Base-by-base conservation (phyloP, 805 yeast genomes). In the Candida methanosorbosa region DNA sequence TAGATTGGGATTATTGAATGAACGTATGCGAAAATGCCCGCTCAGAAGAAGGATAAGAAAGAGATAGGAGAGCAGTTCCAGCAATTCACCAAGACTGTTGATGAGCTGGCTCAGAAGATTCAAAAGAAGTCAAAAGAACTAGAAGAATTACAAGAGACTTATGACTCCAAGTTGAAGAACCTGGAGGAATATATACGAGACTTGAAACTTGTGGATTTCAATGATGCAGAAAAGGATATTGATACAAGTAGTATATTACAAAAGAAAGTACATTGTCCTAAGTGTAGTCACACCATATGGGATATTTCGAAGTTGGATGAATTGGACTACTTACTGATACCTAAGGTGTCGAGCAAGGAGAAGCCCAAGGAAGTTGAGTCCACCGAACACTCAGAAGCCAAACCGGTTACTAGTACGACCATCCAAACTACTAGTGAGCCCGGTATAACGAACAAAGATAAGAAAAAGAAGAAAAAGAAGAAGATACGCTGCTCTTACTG, bases 401-500 rank as follows among this genome's bases (percentile, higher is more conserved):
- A n/a, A n/a, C n/a, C n/a, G n/a, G n/a, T n/a, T n/a, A n/a, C n/a
- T n/a, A n/a, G n/a, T n/a, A 13, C 30, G 18, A 28, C 8, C 22
- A 9, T 8, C 30, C 14, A 7, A 11, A 28, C 20, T 6, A 17
- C 11, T 9, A 21, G 23, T 11, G 23, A 21, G 11, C 11, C 11
- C 23, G 16, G 25, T 19, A n/a, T 23, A 26, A 26, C 18, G n/a
- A 27, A 17, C 14, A 12, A 19, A 16, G 26, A 27, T 15, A 29
- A 20, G 18, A 38, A 37, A 16, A 35, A 39, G 25, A 56, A 51
- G 36, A 56, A 50, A 20, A 34, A 39, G 23, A 56, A 52, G 36
- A 56, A 50, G 30, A 38, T 46, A 13, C 44, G 48, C 1, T 61
- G 66, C 35, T 61, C 66, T 3, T 51, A 54, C 33, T 61, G 66